phyloP scores from a whole-genome alignment of 192 early-diverging fungal species.

The Jimgerdemannia flammicorona region DNA sequence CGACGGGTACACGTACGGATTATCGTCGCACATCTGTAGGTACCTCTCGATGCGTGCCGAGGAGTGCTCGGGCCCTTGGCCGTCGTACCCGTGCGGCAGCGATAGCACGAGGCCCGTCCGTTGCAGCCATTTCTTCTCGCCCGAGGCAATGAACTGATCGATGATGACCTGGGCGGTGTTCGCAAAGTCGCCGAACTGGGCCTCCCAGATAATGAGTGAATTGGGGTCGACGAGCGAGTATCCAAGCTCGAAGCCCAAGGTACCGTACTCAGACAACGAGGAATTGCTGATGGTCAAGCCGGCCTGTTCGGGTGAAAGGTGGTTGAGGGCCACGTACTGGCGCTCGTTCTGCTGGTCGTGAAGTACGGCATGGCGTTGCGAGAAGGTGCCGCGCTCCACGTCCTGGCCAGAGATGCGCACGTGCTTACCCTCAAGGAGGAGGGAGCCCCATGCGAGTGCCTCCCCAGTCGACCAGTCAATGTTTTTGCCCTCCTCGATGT shows the following conservation, averaged over 20 bases:
- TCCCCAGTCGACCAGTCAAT: constrained; percentile 98
- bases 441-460: constrained; percentile 86
- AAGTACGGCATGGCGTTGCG: constrained; percentile 95
- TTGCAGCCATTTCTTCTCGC: constrained; percentile 98
- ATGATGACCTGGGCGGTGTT: constrained; percentile 97
- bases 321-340: constrained; percentile 81
- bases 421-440: constrained; percentile 90
- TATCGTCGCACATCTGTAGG: constrained; percentile 93
- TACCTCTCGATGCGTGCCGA: constrained; percentile 93
- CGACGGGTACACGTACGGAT: constrained; percentile 80
- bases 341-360: constrained; percentile 91
- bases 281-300: constrained; percentile 92
- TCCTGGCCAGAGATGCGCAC: constrained; percentile 95
- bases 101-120: constrained; percentile 91
- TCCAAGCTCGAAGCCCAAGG: constrained; percentile 94
- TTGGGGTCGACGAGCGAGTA: constrained; percentile 95
- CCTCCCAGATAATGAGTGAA: constrained; percentile 95
- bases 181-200: constrained; percentile 98
- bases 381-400: constrained; percentile 98
- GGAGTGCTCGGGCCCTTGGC: constrained; percentile 98
- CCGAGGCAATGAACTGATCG: constrained; percentile 95
- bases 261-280: constrained; percentile 93
- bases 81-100: constrained; percentile 97
- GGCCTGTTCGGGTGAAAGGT: constrained; percentile 84
- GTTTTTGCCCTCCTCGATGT: constrained; percentile 68